Conservation (phyloP, 176 grass and related monocot genomes). For the Puccinellia tenuiflora region DNA sequence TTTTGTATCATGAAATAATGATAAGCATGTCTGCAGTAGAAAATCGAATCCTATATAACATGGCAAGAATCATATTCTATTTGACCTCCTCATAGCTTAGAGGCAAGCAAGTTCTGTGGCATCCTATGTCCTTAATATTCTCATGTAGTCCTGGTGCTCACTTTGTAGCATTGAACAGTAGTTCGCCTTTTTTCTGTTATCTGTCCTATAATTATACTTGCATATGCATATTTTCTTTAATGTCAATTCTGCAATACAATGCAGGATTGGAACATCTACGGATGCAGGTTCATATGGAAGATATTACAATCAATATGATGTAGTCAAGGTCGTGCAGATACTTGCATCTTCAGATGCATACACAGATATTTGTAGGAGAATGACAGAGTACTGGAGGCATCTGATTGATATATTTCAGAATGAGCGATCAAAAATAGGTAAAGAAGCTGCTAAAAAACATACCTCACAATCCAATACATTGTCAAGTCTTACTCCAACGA, state of each 20-base stretch:
- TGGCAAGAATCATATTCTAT: neutral
- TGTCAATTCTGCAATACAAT: constrained; percentile 22
- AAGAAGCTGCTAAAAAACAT: constrained; percentile 28
- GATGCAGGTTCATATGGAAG: constrained; percentile 53
- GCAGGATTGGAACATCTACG: constrained; percentile 55
- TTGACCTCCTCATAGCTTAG: constrained; percentile 9
- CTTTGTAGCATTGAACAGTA: neutral
- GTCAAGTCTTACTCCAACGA: constrained; percentile 22
- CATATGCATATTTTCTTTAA: constrained; percentile 9
- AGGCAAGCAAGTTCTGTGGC: neutral
- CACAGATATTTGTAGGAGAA: constrained; percentile 56
- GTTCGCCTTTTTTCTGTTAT: neutral
- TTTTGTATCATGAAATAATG: neutral
- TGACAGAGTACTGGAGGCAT: constrained; percentile 69
- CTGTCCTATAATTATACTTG: neutral
- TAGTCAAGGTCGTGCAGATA: constrained; percentile 55
- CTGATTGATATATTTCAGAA: constrained; percentile 37
- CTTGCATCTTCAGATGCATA: constrained; percentile 51
- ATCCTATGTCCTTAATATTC: neutral
- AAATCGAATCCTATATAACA: neutral
- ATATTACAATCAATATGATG: constrained; percentile 82
- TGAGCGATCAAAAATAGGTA: constrained; percentile 32
- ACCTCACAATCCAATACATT: constrained; percentile 14
- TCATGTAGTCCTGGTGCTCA: neutral
- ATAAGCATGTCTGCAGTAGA: neutral